Evolutionary conservation across 23 red algal species (phyloP), one percentile per base, ranked within the genome.

Genomic region (Cyanidiococcus yangmingshanensis): DNA sequence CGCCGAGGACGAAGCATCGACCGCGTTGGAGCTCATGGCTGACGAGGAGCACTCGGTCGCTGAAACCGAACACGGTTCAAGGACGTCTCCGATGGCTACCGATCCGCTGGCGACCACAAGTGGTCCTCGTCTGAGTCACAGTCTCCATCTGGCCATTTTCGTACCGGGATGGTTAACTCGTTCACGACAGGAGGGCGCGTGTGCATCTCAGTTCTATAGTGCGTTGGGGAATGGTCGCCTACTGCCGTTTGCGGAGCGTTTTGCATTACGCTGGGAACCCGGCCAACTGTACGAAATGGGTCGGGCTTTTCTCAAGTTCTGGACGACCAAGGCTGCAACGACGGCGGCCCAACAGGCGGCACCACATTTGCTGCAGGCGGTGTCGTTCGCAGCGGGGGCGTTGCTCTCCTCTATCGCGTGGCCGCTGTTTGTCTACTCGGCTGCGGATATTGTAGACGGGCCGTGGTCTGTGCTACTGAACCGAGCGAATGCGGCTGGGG

Each of bases 221-320:
- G 76, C 82, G 25, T 50, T 91, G 37, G 80, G 84, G 36, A 57
- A 76, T 34, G 81, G 81, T 58, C 59, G 63, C 16, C 63, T 71
- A 2, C 32, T 98, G 37, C 94, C 88, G 1, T 91, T 34, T 58
- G 83, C 94, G 0, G 85, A 98, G 50, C 88, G 87, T 45, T 83
- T 85, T 76, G 94, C 88, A 17, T 78, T 98, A 71, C 94, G 94
- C 1, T 98, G 94, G 94, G 94, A 98, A n/a, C 85, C 88, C 1
- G 45, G 82, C 0, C 77, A 88, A 29, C 34, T 98, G 16, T 80
- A 82, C 51, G 83, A 98, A 38, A 98, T 98, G 94, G 88, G 82
- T 0, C 76, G 86, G 38, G 94, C 94, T 29, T 98, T 98, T 79
- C 84, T 88, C 36, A 91, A 91, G 59, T 98, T 98, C 82, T 98